A percentile compares a stretch with the other conserved stretches of the same genome.
phyloP scores from a whole-genome alignment of 306 rosid genomes.

The Ormosia emarginata region DNA sequence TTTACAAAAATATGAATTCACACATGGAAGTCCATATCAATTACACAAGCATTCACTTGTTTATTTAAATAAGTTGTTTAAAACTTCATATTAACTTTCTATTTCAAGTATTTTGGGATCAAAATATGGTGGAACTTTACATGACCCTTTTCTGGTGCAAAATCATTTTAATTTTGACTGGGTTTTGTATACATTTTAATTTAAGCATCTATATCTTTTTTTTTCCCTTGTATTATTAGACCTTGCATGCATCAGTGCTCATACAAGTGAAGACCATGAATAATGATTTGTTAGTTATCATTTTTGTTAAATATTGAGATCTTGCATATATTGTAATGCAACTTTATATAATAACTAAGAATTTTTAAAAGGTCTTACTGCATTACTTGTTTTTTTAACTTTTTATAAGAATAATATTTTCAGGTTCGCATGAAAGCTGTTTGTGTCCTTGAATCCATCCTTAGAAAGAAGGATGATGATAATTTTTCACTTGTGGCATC shows the following conservation, averaged over 20 bases:
- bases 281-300: neutral
- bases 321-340: constrained; percentile 1
- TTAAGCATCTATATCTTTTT: neutral
- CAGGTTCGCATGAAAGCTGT: constrained; percentile 99
- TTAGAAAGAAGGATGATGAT: constrained; percentile 75
- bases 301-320: neutral
- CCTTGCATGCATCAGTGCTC: neutral
- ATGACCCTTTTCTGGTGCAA: neutral
- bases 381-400: neutral
- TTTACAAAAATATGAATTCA: neutral
- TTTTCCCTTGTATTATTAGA: neutral
- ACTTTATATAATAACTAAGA: neutral
- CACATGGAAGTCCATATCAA: neutral
- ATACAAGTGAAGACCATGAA: neutral
- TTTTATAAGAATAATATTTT: constrained; percentile 14
- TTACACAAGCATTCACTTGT: neutral
- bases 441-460: constrained; percentile 86
- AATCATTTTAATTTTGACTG: neutral
- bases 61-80: neutral
- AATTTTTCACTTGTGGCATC: constrained; percentile 60
- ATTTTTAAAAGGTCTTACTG: neutral
- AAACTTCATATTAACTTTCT: neutral
- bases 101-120: neutral
- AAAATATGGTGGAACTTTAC: neutral
- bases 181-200: neutral